Evolutionary conservation across 2,329 filamentous ascomycete genomes (phyloP).

Genomic region (Verticillium alfalfae): DNA sequence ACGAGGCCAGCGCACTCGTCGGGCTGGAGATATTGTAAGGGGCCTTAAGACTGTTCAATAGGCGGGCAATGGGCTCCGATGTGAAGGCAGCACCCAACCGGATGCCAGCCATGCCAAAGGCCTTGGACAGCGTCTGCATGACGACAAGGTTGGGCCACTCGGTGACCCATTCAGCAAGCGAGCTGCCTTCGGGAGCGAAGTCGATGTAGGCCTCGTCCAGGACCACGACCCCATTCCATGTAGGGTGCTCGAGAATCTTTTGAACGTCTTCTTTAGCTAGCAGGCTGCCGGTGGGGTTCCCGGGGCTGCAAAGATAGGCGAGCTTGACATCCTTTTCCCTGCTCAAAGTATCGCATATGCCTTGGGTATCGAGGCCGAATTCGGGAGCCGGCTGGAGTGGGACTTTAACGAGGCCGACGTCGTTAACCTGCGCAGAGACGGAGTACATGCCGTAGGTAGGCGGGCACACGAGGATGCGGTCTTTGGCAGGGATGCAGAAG

Average conservation of each 20-base stretch:
- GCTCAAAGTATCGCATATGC: conserved; percentile 62
- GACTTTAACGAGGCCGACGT: conserved; percentile 80
- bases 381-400: conserved; percentile 66
- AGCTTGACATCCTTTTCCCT: conserved; percentile 66
- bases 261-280: conserved; percentile 71
- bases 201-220: conserved; percentile 96
- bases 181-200: conserved; percentile 72
- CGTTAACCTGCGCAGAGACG: conserved; percentile 92
- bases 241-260: conserved; percentile 72
- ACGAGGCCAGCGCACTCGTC: conserved; percentile 73
- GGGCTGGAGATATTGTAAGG: conserved; percentile 93
- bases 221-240: conserved; percentile 92
- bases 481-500: conserved; percentile 82
- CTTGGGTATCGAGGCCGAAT: conserved; percentile 69
- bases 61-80: conserved; percentile 62
- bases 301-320: conserved; percentile 88
- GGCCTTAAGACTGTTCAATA: conserved; percentile 90
- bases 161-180: conserved; percentile 82
- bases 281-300: conserved; percentile 83
- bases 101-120: conserved; percentile 92
- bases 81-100: conserved; percentile 83
- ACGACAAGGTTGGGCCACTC: conserved; percentile 96
- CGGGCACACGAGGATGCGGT: conserved; percentile 90
- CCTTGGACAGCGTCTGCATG: conserved; percentile 98
- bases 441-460: conserved; percentile 99